Evolutionary conservation across 1,139 yeast species (phyloP).

Genomic region (Zygosaccharomyces pseudobailii): DNA sequence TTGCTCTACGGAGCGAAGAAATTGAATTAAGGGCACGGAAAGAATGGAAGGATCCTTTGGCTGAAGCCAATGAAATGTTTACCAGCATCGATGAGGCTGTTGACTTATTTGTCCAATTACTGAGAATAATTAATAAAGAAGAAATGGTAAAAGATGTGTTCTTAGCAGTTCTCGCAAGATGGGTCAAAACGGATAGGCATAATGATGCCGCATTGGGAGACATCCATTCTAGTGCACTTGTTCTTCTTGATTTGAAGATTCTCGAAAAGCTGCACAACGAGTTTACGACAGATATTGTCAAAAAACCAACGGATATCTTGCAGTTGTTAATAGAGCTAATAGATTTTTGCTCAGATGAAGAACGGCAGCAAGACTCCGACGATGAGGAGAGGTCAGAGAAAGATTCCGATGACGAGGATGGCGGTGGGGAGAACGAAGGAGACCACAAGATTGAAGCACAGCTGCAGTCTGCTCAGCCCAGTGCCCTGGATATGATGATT

Average conservation of each 20-base stretch:
- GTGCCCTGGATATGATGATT: constrained; percentile 35
- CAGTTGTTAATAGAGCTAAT: constrained; percentile 51
- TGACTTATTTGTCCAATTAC: constrained; percentile 42
- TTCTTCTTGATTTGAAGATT: constrained; percentile 57
- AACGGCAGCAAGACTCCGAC: constrained; percentile 28
- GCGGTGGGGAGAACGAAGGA: too few species aligned
- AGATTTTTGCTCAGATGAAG: constrained; percentile 19
- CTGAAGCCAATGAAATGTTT: constrained; percentile 35
- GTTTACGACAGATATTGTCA: constrained; percentile 57
- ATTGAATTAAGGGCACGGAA: neutral
- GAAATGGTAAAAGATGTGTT: constrained; percentile 47
- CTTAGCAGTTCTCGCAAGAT: constrained; percentile 49
- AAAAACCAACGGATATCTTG: constrained; percentile 57
- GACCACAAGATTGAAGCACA: neutral
- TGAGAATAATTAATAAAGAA: constrained; percentile 51
- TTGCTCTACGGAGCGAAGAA: constrained; percentile 28
- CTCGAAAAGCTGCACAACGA: constrained; percentile 58
- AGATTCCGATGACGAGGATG: constrained; percentile 37
- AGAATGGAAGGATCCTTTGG: constrained; percentile 4
- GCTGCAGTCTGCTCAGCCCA: constrained; percentile 1
- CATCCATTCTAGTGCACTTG: constrained; percentile 42
- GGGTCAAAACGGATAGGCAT: constrained; percentile 43
- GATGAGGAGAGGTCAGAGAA: constrained; percentile 26
- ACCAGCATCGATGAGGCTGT: constrained; percentile 50
- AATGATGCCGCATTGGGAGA: constrained; percentile 17